Evolutionary conservation across 768 basidiomycete species (phyloP), one percentile per base, ranked within the genome.

Genomic region (Termitomyces bulborhizus): DNA sequence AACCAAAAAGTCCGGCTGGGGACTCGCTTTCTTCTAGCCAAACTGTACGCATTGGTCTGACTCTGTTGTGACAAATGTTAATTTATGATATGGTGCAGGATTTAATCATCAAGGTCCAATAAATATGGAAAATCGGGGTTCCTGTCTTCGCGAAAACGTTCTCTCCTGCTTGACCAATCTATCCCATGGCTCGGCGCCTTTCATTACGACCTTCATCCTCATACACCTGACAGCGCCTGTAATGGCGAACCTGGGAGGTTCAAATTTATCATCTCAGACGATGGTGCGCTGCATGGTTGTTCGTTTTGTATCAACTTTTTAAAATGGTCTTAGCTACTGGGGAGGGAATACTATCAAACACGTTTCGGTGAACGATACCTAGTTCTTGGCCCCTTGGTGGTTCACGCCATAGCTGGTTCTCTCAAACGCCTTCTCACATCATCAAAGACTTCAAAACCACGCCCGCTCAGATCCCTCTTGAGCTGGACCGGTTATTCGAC

Each of bases 261-360:
- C 85, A 1, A 73, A 71, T 9, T 65, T 84, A 15, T 77, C 90
- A 7, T 91, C 89, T 4, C 82, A 82, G 63, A 79, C 82, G 45
- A 85, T 93, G 88, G 92, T 90, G 56, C 55, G 82, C 69, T 16
- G 42, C 15, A 45, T 4, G 3, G 45, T 46, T 6, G 43, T 21
- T 13, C 16, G 6, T n/a, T 15, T 15, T 29, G 24, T 0, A 34
- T 37, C 34, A 21, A 21, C 21, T 48, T 3, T 39, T 12, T 45
- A 5, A 50, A 9, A 31, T 31, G n/a, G 8, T 18, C 16, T 8
- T 61, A 93, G 90, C 73, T 94, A 43, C 74, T 95, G 12, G 89
- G 90, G 9, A 73, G 91, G 51, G 91, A 92, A 69, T 92, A 91
- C 69, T 94, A 95, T 67, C 90, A 93, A 65, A 88, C 86, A 0